Evolutionary conservation across 257 asterid genomes (phyloP), one percentile per base, ranked within the genome.

Genomic region (Fraxinus excelsior): DNA sequence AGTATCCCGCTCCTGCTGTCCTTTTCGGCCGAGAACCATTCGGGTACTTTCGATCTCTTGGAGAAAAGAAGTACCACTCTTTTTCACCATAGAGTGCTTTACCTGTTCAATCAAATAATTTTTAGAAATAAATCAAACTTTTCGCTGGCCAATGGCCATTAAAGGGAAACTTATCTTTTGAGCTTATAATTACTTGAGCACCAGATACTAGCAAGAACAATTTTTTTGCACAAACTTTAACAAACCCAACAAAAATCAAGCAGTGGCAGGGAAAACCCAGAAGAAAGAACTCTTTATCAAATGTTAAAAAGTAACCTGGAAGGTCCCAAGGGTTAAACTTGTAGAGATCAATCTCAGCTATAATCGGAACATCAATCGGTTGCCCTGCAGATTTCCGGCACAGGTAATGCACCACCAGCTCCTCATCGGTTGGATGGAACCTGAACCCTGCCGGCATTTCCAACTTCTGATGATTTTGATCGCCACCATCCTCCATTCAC

Each of bases 271-370:
- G 5, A 14, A 38, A 38, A 8, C 42, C 42, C 42, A 7, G 42
- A 37, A 7, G 42, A 37, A 37, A 37, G 42, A 37, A 7, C 42
- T 37, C 42, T 7, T 1, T 37, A 7, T 1, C 42, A 38, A 38
- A 38, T 38, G 46, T 9, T 2, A 40, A 16, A 13, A 9, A 23
- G 4, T 65, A 87, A 91, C 97, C 90, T 26, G 97, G 97, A 35
- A 91, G 90, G 2, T 88, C 82, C 97, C 97, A 91, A 0, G 97
- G 97, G 80, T 88, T 87, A 65, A 88, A 91, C 76, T 90, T 91
- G 92, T 91, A 91, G 34, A 91, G 91, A 82, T 91, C 97, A 66
- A 91, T 84, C 75, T 91, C 97, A 12, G 97, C 91, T 0, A 91
- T 73, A 49, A 91, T 86, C 4, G 94, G 92, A 34, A 42, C 88